These are phyloP conservation scores for Cryphonectria parasitica DNA, from an alignment of 2,329 filamentous ascomycete species.

Conservation along the genomic window DNA sequence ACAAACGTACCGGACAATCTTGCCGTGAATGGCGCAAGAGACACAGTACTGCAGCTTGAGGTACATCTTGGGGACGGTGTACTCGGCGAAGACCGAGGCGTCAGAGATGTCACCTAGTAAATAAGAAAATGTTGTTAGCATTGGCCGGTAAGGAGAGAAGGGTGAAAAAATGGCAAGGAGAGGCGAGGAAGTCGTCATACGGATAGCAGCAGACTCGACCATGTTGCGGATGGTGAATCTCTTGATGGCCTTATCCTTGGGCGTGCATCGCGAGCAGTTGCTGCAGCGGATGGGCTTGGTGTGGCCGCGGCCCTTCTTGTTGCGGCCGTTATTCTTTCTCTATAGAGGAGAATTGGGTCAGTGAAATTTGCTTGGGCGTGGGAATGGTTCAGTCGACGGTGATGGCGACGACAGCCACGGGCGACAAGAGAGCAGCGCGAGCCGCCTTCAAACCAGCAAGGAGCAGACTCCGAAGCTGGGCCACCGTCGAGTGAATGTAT, in stretches of 20 bases:
- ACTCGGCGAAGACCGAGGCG: constrained; percentile 98
- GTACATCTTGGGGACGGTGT: constrained; percentile 99
- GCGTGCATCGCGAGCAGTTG: constrained; percentile 81
- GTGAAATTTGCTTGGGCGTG: neutral
- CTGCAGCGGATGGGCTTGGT: constrained; percentile 94
- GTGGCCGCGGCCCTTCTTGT: constrained; percentile 99
- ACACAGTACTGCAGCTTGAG: constrained; percentile 99
- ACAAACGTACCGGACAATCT: constrained; percentile 98
- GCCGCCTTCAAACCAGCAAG: neutral
- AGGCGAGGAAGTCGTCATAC: constrained; percentile 64
- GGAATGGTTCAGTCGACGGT: neutral
- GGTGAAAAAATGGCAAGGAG: neutral
- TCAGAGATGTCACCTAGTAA: constrained; percentile 97
- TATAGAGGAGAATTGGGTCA: constrained; percentile 22
- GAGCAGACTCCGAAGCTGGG: neutral
- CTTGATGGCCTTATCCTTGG: constrained; percentile 99
- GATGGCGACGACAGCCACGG: neutral
- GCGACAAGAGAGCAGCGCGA: neutral
- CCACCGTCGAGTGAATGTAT: neutral
- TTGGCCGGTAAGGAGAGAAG: neutral
- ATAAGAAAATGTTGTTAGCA: constrained; percentile 17
- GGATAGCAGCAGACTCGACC: constrained; percentile 99
- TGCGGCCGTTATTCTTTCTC: constrained; percentile 73
- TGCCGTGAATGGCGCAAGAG: constrained; percentile 99
- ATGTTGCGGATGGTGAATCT: constrained; percentile 99